Percentiles rank a stretch among this genome's conserved stretches.
These are phyloP conservation scores for Calonectria crousiana DNA, from an alignment of 2,329 filamentous ascomycete genomes.

Conservation along the genomic window DNA sequence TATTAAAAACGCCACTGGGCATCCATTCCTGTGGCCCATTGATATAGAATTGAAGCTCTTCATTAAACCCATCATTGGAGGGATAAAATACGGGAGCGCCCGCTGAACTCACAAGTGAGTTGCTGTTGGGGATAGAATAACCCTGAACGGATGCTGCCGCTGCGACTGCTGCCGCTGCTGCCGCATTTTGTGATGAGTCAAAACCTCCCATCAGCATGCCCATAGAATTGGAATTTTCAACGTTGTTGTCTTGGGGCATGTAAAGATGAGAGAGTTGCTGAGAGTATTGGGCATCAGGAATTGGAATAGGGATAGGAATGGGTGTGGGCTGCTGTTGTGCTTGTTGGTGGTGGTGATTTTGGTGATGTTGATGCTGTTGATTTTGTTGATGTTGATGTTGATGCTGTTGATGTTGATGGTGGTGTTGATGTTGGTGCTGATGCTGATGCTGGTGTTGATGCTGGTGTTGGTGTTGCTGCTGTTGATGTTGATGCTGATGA, in stretches of 20 bases:
- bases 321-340: constrained; percentile 24
- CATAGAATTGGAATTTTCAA: constrained; percentile 35
- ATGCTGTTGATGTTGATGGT: neutral
- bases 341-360: constrained; percentile 5
- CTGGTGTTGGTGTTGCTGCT: neutral
- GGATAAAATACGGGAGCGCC: constrained; percentile 33
- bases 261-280: constrained; percentile 31
- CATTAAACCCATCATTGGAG: constrained; percentile 60
- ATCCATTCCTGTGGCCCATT: constrained; percentile 50
- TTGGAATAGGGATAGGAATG: constrained; percentile 10
- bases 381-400: neutral
- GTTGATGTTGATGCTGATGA: constrained; percentile 21
- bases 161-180: constrained; percentile 16
- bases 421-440: neutral
- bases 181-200: constrained; percentile 44
- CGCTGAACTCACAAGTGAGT: constrained; percentile 5
- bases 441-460: neutral
- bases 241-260: constrained; percentile 16
- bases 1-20: constrained; percentile 37
- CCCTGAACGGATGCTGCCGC: constrained; percentile 17
- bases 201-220: constrained; percentile 58
- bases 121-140: constrained; percentile 31
- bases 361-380: constrained; percentile 23
- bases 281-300: constrained; percentile 37
- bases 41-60: constrained; percentile 59